Conservation (phyloP, 345 rosid species). For the Euclidium syriacum region DNA sequence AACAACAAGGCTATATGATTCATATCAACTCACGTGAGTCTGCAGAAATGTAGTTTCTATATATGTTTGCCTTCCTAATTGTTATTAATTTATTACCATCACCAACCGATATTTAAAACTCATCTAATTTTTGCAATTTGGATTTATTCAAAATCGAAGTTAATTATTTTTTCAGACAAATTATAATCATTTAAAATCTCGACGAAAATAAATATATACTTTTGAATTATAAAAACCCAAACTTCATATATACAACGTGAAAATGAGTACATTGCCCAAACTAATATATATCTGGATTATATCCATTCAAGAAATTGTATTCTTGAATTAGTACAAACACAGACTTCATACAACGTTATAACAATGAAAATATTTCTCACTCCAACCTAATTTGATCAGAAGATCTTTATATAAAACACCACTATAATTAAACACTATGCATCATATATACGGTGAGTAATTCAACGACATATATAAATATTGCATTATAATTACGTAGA, state of each 20-base stretch:
- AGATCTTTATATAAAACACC: background rate
- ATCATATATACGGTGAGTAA: background rate
- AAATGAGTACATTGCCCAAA: background rate
- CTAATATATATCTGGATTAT: too few relatives aligned
- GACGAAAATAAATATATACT: background rate
- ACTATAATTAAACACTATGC: background rate
- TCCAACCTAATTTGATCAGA: background rate
- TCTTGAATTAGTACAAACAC: too few relatives aligned
- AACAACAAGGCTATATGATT: background rate
- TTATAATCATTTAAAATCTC: background rate
- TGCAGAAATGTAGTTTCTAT: conserved; percentile 4
- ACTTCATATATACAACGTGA: background rate
- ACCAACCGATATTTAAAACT: conserved; percentile 12
- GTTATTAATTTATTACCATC: conserved; percentile 8
- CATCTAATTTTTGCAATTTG: conserved; percentile 7
- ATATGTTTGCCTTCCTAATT: background rate
- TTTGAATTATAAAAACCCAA: background rate
- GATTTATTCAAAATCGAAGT: background rate
- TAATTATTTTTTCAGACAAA: background rate
- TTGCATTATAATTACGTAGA: background rate
- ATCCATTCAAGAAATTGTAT: too few relatives aligned
- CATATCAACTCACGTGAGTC: conserved; percentile 11
- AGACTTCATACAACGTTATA: background rate
- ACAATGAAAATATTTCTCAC: background rate
- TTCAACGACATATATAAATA: background rate